Base-by-base conservation (phyloP, 176 grass and related monocot genomes). In the Oryza coarctata region DNA sequence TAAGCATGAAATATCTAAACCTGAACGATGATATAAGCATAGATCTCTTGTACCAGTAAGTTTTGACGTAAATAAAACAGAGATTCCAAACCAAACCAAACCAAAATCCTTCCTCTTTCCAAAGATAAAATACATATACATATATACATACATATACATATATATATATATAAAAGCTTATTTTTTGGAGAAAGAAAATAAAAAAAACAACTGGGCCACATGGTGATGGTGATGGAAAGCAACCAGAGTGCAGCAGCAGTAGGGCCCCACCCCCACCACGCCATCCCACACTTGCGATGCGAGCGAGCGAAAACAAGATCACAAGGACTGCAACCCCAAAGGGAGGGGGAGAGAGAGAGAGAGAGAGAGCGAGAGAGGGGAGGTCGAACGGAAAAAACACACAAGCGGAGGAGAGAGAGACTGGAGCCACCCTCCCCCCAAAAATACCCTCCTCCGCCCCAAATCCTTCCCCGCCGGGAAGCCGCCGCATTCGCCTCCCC, bases 271-370 rank as follows among this genome's bases (percentile, higher is more conserved):
- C 9, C 66, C 18, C 44, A 5, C 47, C 11, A 3, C 35, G 83
- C 65, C 83, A 78, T 65, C 83, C 27, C 65, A 70, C 50, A 61
- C 47, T 61, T 41, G 34, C 7, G 12, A 70, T 28, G 65, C 63
- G 80, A 82, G 34, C 39, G 47, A 20, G 9, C 1, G 43, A 5
- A 12, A 7, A 65, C 26, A 65, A 31, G 4, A 5, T 22, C 12
- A 65, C 26, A 65, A 31, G 12, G 12, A 15, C 68, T 36, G 39
- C n/a, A 15, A 27, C 6, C 6, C 45, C n/a, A n/a, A n/a, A n/a
- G n/a, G 32, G 3, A 33, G 32, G 23, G 31, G 12, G 13, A 22
- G 6, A 41, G 36, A 40, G 36, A 66, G 30, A 76, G 39, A 71
- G 5, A 6, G 6, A 41, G 36, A 40, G 36, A 66, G 30, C 68